Percentiles rank a stretch among this genome's conserved stretches.
phyloP scores from a whole-genome alignment of 208 protist species.

The Leishmania martiniquensis region DNA sequence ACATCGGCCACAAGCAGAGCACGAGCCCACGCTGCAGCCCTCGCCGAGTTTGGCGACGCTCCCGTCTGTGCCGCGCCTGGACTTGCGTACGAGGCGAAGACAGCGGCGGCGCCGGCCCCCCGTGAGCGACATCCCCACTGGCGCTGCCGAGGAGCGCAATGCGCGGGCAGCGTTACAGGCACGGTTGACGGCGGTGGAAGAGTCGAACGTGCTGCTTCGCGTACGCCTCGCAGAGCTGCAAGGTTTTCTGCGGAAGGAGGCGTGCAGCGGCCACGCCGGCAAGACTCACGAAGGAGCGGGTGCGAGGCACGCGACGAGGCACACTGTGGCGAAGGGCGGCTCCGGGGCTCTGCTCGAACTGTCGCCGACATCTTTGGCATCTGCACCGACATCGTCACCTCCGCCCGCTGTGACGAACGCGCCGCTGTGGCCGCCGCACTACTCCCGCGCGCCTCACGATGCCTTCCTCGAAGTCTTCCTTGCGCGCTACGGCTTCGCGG shows the following conservation, averaged over 20 bases:
- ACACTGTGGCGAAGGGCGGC: no score
- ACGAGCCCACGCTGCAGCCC: background rate
- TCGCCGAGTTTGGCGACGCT: background rate
- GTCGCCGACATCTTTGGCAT: background rate
- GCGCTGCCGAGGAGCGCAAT: background rate
- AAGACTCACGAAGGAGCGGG: background rate
- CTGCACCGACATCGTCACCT: background rate
- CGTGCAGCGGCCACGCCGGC: background rate
- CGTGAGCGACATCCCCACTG: background rate
- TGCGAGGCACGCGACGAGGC: background rate
- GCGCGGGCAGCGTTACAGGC: conserved; percentile 2
- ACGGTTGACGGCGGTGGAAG: conserved; percentile 10
- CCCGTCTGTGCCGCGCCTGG: background rate
- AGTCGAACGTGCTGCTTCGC: conserved; percentile 24
- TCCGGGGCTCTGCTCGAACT: no score
- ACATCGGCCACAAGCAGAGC: background rate
- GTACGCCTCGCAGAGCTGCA: conserved; percentile 17
- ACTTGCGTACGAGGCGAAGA: background rate
- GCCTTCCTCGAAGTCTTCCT: conserved; percentile 20
- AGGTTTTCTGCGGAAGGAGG: background rate
- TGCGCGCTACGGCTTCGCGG: conserved; percentile 28
- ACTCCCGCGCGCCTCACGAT: conserved; percentile 3
- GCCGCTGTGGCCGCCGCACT: conserved; percentile 23
- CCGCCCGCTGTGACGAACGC: background rate
- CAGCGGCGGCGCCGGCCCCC: background rate